phyloP scores from a whole-genome alignment of 768 basidiomycete species.

The Mycena latifolia region DNA sequence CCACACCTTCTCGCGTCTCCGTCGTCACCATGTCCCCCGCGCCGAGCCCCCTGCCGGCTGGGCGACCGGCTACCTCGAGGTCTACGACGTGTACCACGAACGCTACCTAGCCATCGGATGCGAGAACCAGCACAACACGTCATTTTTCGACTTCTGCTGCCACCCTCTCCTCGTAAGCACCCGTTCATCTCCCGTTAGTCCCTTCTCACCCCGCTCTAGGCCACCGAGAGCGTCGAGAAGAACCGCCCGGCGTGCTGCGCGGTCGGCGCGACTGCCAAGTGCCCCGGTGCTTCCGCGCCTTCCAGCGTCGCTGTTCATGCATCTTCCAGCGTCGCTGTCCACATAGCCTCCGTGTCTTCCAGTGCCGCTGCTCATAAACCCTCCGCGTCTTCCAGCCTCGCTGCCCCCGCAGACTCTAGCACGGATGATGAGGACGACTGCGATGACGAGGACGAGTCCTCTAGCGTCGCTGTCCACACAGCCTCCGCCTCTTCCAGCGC shows the following conservation, averaged over 20 bases:
- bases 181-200: not conserved
- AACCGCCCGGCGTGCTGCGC: constrained; percentile 66
- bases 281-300: constrained; percentile 14
- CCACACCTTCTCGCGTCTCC: constrained; percentile 40
- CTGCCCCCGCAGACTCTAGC: constrained; percentile 39
- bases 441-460: constrained; percentile 41
- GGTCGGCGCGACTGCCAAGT: constrained; percentile 48
- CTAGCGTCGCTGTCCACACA: constrained; percentile 43
- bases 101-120: constrained; percentile 70
- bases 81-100: constrained; percentile 67
- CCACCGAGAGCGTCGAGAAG: constrained; percentile 59
- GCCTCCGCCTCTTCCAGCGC: constrained; percentile 19
- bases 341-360: no score
- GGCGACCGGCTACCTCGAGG: constrained; percentile 60
- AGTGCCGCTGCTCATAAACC: no score
- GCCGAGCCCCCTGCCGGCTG: constrained; percentile 57
- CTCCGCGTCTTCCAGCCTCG: constrained; percentile 31
- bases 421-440: constrained; percentile 44
- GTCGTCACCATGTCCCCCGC: constrained; percentile 50
- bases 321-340: not conserved
- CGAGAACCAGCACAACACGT: constrained; percentile 58
- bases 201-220: constrained; percentile 45
- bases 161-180: constrained; percentile 73
- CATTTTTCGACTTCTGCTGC: constrained; percentile 79
- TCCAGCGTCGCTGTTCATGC: constrained; percentile 42